phyloP scores from a whole-genome alignment of 2,329 filamentous ascomycete genomes.

The Ophiocordyceps camponoti-saundersi region DNA sequence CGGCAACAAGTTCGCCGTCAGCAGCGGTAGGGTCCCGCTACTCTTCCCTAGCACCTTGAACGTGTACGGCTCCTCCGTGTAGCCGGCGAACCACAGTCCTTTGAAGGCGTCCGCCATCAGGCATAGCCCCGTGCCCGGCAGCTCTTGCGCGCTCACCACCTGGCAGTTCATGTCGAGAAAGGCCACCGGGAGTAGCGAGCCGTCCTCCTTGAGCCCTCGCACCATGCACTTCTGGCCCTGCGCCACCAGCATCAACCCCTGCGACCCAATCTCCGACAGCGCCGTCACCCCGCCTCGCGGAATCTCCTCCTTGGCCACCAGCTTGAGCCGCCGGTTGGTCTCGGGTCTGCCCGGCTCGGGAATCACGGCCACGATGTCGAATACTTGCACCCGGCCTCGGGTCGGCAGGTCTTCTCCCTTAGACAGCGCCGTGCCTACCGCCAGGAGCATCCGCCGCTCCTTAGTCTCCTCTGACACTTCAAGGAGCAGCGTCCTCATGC shows the following conservation, averaged over 20 bases:
- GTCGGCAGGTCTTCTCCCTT: conserved; percentile 82
- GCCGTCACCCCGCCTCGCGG: conserved; percentile 82
- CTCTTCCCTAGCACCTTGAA: conserved; percentile 89
- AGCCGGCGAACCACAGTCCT: conserved; percentile 90
- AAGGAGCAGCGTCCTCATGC: conserved; percentile 66
- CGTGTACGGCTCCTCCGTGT: conserved; percentile 91
- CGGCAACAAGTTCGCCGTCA: conserved; percentile 76
- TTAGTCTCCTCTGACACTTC: conserved; percentile 86
- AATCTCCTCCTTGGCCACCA: conserved; percentile 79
- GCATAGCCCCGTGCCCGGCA: conserved; percentile 70
- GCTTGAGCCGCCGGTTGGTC: conserved; percentile 69
- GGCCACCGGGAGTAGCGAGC: conserved; percentile 77
- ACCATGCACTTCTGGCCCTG: conserved; percentile 98
- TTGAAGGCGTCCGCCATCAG: conserved; percentile 83
- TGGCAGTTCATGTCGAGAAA: conserved; percentile 98
- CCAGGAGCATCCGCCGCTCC: conserved; percentile 65
- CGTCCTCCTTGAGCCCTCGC: conserved; percentile 86
- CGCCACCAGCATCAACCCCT: conserved; percentile 75
- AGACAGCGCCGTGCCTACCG: conserved; percentile 71
- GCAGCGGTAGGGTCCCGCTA: conserved; percentile 56
- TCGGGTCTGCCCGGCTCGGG: conserved; percentile 75
- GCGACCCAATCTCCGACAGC: conserved; percentile 66
- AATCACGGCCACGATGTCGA: conserved; percentile 81
- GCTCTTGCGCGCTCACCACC: conserved; percentile 67
- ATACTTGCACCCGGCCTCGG: conserved; percentile 73